Percentiles rank a stretch among this genome's conserved stretches.
Evolutionary conservation across 2,329 filamentous ascomycete species (phyloP).

Genomic region (Ambrosiella xylebori): DNA sequence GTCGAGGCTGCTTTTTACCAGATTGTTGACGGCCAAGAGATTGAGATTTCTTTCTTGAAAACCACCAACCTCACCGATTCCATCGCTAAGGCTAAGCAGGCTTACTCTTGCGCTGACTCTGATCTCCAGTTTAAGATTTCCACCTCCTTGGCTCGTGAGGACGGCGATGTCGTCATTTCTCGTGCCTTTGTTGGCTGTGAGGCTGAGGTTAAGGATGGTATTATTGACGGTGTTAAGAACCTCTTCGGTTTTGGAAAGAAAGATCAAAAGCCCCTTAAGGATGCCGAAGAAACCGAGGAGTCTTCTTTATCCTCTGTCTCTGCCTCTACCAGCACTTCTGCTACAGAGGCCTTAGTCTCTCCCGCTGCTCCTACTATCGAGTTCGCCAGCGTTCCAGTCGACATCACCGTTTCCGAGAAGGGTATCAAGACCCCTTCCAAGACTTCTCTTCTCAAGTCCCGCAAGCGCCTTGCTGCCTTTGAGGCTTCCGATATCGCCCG

Average conservation of each 20-base stretch:
- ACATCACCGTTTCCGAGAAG: slow-evolving; percentile 30
- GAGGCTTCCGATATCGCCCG: slow-evolving; percentile 70
- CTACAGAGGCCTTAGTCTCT: slow-evolving; percentile 31
- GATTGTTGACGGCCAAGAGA: slow-evolving; percentile 40
- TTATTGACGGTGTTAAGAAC: slow-evolving; percentile 90
- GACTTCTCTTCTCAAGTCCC: slow-evolving; percentile 32
- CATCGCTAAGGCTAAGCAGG: slow-evolving; percentile 59
- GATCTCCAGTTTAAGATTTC: slow-evolving; percentile 69
- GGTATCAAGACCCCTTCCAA: slow-evolving; percentile 34
- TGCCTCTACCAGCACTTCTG: slow-evolving; percentile 25
- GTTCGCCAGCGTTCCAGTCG: slow-evolving; percentile 35
- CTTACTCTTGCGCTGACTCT: slow-evolving; percentile 56
- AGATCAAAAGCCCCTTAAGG: slow-evolving; percentile 58
- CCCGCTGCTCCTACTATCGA: slow-evolving; percentile 42
- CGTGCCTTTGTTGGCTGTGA: slow-evolving; percentile 74
- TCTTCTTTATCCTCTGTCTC: slow-evolving; percentile 17
- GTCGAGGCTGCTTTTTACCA: slow-evolving; percentile 70
- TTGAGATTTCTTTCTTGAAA: slow-evolving; percentile 46
- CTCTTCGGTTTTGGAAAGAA: slow-evolving; percentile 90
- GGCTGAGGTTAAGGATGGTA: slow-evolving; percentile 53
- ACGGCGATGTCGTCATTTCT: slow-evolving; percentile 64
- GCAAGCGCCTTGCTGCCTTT: slow-evolving; percentile 65
- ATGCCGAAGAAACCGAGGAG: slow-evolving; percentile 30
- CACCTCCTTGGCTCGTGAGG: slow-evolving; percentile 51
- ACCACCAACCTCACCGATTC: slow-evolving; percentile 78